A percentile compares a stretch with the other conserved stretches of the same genome.
phyloP scores from a whole-genome alignment of 2,329 filamentous ascomycete genomes.

The Westerdykella sp. region DNA sequence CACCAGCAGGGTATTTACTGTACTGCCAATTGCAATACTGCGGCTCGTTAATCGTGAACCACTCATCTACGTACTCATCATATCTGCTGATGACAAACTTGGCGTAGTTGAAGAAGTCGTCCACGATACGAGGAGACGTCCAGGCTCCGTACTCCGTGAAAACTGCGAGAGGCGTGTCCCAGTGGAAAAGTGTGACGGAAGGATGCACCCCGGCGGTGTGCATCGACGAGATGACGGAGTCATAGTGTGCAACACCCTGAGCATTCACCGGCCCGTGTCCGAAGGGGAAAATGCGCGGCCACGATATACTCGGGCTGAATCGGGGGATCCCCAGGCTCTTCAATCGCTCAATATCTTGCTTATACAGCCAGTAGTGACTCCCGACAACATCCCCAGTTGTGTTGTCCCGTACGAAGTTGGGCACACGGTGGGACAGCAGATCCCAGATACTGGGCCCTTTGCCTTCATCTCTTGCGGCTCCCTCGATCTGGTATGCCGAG shows the following conservation, averaged over 20 bases:
- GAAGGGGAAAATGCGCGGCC: conserved; percentile 37
- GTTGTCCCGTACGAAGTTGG: conserved; percentile 38
- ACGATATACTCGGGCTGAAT: conserved; percentile 35
- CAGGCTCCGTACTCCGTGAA: conserved; percentile 40
- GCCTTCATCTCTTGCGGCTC: conserved; percentile 40
- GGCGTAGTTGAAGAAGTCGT: conserved; percentile 40
- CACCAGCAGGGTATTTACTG: conserved; percentile 39
- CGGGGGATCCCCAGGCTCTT: conserved; percentile 23
- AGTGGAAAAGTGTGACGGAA: conserved; percentile 38
- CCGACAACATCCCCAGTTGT: conserved; percentile 39
- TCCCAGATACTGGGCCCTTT: conserved; percentile 43
- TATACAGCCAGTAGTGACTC: conserved; percentile 41
- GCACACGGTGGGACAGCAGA: conserved; percentile 38
- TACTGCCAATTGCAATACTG: conserved; percentile 48
- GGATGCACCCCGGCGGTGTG: conserved; percentile 33
- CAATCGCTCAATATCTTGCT: conserved; percentile 39
- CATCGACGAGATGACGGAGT: conserved; percentile 36
- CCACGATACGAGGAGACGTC: conserved; percentile 36
- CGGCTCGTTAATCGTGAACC: conserved; percentile 40
- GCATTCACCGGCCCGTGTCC: conserved; percentile 34
- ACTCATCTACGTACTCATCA: conserved; percentile 36
- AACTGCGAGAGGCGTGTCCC: conserved; percentile 40
- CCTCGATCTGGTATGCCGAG: conserved; percentile 40
- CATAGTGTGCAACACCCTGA: conserved; percentile 34
- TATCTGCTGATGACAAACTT: conserved; percentile 40